A percentile compares a stretch with the other conserved stretches of the same genome.
These are phyloP conservation scores for Hanseniaspora jakobsenii DNA, from an alignment of 805 yeast genomes.

Conservation along the genomic window DNA sequence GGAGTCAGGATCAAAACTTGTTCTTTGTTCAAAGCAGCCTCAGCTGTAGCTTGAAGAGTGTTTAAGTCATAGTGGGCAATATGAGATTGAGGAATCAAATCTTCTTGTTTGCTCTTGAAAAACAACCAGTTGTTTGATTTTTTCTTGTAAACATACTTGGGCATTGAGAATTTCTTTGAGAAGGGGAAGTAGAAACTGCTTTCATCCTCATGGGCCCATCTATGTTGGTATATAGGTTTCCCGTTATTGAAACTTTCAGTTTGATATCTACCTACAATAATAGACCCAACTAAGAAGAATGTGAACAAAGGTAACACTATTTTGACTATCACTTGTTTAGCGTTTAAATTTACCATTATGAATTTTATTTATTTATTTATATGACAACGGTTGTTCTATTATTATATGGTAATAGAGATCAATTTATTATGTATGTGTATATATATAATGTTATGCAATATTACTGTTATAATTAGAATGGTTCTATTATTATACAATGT, in stretches of 20 bases:
- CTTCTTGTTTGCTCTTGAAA: slow-evolving; percentile 40
- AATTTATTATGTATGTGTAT: no score
- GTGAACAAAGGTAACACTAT: slow-evolving; percentile 13
- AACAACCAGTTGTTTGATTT: slow-evolving; percentile 31
- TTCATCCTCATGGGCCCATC: slow-evolving; percentile 30
- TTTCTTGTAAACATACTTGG: slow-evolving; percentile 39
- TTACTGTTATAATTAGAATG: no score
- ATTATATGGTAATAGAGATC: no score
- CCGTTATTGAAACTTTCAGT: slow-evolving; percentile 20
- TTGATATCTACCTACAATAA: slow-evolving; percentile 6
- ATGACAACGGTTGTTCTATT: not conserved
- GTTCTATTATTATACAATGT: no score
- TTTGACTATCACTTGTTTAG: slow-evolving; percentile 8
- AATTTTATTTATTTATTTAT: not conserved
- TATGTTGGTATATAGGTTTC: slow-evolving; percentile 23
- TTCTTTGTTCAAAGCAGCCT: slow-evolving; percentile 65
- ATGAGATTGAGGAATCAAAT: slow-evolving; percentile 56
- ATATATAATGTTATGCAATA: no score
- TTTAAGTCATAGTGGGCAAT: slow-evolving; percentile 78
- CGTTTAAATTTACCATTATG: slow-evolving; percentile 9
- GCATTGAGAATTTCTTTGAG: slow-evolving; percentile 27
- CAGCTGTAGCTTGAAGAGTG: slow-evolving; percentile 54
- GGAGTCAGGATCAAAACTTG: slow-evolving; percentile 82
- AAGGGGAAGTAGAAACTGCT: slow-evolving; percentile 29
- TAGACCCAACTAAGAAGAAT: slow-evolving; percentile 8